Evolutionary conservation across 2,329 filamentous ascomycete species (phyloP), one percentile per base, ranked within the genome.

Genomic region (Lasiodiplodia hormozganensis): DNA sequence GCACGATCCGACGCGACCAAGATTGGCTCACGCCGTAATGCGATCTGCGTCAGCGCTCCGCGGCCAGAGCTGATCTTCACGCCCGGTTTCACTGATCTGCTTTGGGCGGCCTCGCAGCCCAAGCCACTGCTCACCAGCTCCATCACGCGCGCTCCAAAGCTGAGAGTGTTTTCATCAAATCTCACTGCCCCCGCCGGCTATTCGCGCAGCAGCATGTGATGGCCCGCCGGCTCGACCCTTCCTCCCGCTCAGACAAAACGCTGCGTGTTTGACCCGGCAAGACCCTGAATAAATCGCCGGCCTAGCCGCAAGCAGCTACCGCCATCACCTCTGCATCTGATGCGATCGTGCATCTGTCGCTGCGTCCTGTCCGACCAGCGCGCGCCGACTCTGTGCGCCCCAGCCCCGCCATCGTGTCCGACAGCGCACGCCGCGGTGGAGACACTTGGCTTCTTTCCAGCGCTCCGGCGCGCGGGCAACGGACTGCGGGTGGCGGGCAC

Each of bases 231-330:
- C 25, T 49, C 58, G 58, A 62, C 40, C 58, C 58, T 62, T 62
- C 58, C 58, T 62, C 58, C 58, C 58, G 58, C 58, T 23, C 40
- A 62, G 58, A 51, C 40, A 40, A 51, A 62, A 62, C 58, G 40
- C 31, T 28, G 28, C 18, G 49, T 51, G 57, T 49, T 62, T 51
- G 49, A 51, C 57, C 43, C 57, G 28, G 28, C 28, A 57, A 62
- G 58, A 62, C 58, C 58, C 58, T 62, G 58, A 62, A 62, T 62
- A 62, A 62, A 62, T 51, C 58, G 12, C 40, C 21, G 4, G 40
- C 23, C 58, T 62, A 62, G 58, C 43, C 58, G 40, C 58, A 62
- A 62, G 40, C 58, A 62, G 58, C 58, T 62, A 62, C 58, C 25
- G 57, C 40, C 57, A 62, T 62, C 57, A 62, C 23, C 23, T 28